A percentile compares a stretch with the other conserved stretches of the same genome.
These are phyloP conservation scores for Syzygium aromaticum DNA, from an alignment of 345 rosid genomes.

Conservation along the genomic window DNA sequence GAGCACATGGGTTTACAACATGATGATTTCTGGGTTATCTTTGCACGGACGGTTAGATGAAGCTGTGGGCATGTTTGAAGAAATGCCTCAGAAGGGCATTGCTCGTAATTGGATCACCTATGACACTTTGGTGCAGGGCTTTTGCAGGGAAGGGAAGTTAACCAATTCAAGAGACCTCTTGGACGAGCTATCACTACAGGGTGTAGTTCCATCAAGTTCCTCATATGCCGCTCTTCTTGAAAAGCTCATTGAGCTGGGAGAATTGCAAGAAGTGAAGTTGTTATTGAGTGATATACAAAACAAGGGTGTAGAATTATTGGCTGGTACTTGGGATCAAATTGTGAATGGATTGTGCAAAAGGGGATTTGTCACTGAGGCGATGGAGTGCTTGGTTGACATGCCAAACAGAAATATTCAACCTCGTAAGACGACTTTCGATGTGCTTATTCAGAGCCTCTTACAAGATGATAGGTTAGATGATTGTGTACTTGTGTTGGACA, in stretches of 20 bases:
- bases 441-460: slow-evolving; percentile 9
- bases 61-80: slow-evolving; percentile 41
- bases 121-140: slow-evolving; percentile 35
- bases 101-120: slow-evolving; percentile 31
- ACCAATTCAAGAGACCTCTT: slow-evolving; percentile 17
- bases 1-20: slow-evolving; percentile 37
- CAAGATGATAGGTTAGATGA: slow-evolving; percentile 22
- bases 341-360: slow-evolving; percentile 11
- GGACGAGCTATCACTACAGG: slow-evolving; percentile 22
- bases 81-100: slow-evolving; percentile 48
- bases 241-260: slow-evolving; percentile 19
- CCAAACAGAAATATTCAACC: slow-evolving; percentile 17
- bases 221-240: slow-evolving; percentile 19
- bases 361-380: slow-evolving; percentile 16
- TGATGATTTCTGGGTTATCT: slow-evolving; percentile 41
- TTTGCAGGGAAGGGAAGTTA: slow-evolving; percentile 33
- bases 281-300: slow-evolving; percentile 20
- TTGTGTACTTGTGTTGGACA: slow-evolving; percentile 19
- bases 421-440: slow-evolving; percentile 8
- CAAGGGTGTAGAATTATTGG: not conserved
- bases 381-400: slow-evolving; percentile 23
- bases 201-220: slow-evolving; percentile 19
- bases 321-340: not conserved
- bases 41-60: slow-evolving; percentile 20
- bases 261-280: slow-evolving; percentile 16